These are phyloP conservation scores for Pontederia crassipes DNA, from an alignment of 176 grass and related monocot genomes.

Conservation along the genomic window DNA sequence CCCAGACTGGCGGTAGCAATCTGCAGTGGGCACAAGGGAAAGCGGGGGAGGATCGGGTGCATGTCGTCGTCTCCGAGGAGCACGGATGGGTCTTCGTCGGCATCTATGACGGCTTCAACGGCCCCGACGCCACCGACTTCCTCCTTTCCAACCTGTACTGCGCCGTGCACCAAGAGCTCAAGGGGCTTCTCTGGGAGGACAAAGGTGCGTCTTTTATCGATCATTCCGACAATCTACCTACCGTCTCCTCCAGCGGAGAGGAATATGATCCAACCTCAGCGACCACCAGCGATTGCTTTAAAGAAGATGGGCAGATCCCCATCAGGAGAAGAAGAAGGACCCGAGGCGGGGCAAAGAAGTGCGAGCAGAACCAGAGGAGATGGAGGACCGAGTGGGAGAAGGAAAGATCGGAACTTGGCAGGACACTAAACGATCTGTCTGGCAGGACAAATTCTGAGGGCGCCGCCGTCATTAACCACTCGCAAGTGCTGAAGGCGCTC, in stretches of 20 bases:
- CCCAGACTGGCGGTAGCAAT: constrained; percentile 4
- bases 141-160: constrained; percentile 68
- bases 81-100: constrained; percentile 75
- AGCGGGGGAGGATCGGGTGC: constrained; percentile 83
- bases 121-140: constrained; percentile 81
- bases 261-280: too few species aligned
- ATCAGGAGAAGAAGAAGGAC: constrained; percentile 2
- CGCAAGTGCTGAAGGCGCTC: constrained; percentile 49
- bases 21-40: constrained; percentile 84
- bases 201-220: neutral
- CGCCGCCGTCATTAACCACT: constrained; percentile 1
- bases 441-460: neutral
- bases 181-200: constrained; percentile 64
- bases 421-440: constrained; percentile 4
- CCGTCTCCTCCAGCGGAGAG: neutral
- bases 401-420: constrained; percentile 2
- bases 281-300: too few species aligned
- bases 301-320: too few species aligned
- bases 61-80: constrained; percentile 78
- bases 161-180: constrained; percentile 42
- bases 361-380: neutral
- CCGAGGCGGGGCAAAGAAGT: constrained; percentile 4
- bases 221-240: neutral
- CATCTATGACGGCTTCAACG: constrained; percentile 90
- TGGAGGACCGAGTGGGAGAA: neutral